These are phyloP conservation scores for Fragilariopsis cylindrus DNA, from an alignment of 108 stramenopile species.

Conservation along the genomic window DNA sequence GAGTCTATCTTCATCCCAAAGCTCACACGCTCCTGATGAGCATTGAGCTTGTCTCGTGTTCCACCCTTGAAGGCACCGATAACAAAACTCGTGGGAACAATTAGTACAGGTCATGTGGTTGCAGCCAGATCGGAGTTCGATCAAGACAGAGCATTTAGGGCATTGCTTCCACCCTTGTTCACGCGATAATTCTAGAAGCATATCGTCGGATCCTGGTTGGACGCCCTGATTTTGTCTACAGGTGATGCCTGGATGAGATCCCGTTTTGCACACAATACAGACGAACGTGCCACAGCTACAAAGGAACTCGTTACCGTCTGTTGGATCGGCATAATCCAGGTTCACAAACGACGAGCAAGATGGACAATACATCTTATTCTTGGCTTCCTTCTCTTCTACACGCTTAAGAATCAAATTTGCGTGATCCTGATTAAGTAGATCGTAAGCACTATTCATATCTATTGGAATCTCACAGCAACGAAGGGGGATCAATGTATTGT, in stretches of 20 bases:
- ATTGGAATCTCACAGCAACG: conserved; percentile 58
- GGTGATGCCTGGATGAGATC: conserved; percentile 36
- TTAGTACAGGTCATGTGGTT: conserved; percentile 56
- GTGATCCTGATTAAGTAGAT: conserved; percentile 28
- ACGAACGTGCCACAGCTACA: conserved; percentile 43
- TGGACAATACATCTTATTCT: conserved; percentile 60
- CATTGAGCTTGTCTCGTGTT: conserved; percentile 20
- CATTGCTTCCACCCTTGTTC: conserved; percentile 63
- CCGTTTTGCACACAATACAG: conserved; percentile 47
- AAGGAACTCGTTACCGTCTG: conserved; percentile 18
- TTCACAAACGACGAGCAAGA: conserved; percentile 50
- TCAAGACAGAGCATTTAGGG: conserved; percentile 43
- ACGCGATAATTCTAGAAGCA: conserved; percentile 26
- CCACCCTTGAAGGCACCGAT: conserved; percentile 47
- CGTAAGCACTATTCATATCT: conserved; percentile 42
- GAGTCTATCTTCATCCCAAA: conserved; percentile 54
- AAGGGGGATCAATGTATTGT: conserved; percentile 48
- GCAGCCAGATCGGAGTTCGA: conserved; percentile 53
- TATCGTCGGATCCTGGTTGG: conserved; percentile 23
- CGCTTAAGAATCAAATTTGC: conserved; percentile 19
- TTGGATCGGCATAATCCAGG: conserved; percentile 40
- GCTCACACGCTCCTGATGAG: conserved; percentile 37
- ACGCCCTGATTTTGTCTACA: conserved; percentile 37
- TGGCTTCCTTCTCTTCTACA: conserved; percentile 38
- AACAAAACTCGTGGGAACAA: conserved; percentile 58